phyloP scores from a whole-genome alignment of 2,329 filamentous ascomycete genomes.

The Magnaporthiopsis poae region DNA sequence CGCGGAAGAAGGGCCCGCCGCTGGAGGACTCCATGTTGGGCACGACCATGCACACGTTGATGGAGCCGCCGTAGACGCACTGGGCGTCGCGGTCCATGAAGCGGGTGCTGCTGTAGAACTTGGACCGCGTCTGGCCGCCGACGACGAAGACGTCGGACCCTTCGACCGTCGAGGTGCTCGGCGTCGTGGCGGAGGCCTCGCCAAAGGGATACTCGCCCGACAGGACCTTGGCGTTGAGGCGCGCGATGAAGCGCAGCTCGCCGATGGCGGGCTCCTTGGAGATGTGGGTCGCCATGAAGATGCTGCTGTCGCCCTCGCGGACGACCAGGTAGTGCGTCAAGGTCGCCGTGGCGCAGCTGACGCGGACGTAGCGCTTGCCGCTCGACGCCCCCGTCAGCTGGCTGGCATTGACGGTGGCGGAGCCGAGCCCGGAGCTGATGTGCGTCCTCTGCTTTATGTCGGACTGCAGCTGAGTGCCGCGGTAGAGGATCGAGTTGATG shows the following conservation, averaged over 20 bases:
- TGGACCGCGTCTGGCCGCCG: conserved; percentile 53
- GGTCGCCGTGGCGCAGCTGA: conserved; percentile 50
- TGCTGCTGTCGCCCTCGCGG: conserved; percentile 47
- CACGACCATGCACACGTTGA: conserved; percentile 53
- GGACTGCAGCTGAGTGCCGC: conserved; percentile 46
- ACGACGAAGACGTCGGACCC: conserved; percentile 51
- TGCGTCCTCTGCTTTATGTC: conserved; percentile 43
- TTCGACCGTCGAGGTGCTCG: conserved; percentile 43
- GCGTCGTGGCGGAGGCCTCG: conserved; percentile 42
- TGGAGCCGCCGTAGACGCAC: conserved; percentile 45
- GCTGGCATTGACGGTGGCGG: conserved; percentile 38
- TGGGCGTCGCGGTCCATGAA: conserved; percentile 60
- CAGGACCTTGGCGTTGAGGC: conserved; percentile 41
- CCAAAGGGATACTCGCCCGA: conserved; percentile 45
- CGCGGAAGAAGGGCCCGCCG: conserved; percentile 57
- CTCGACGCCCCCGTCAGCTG: neutral
- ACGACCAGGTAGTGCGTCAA: conserved; percentile 57
- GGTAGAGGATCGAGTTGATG: conserved; percentile 53
- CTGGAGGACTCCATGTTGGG: conserved; percentile 50
- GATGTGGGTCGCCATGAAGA: conserved; percentile 55
- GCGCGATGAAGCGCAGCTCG: conserved; percentile 56
- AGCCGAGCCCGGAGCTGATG: conserved; percentile 49
- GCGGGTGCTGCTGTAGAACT: conserved; percentile 60
- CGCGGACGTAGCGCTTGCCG: conserved; percentile 41
- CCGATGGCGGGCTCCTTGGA: conserved; percentile 45